phyloP scores from a whole-genome alignment of 805 yeast species.

The Tetrapisispora iriomotensis region DNA sequence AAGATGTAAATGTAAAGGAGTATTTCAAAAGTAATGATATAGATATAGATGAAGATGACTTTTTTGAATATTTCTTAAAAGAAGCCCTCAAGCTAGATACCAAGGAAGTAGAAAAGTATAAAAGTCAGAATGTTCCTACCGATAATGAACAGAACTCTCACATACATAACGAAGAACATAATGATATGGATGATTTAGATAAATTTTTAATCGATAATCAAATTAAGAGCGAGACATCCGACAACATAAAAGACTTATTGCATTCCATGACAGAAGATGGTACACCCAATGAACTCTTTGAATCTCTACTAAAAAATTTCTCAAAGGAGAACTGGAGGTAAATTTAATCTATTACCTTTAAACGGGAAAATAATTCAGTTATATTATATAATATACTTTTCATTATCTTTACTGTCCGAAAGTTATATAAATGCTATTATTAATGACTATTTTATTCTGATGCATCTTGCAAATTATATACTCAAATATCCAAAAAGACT shows the following conservation, averaged over 20 bases:
- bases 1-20: constrained; percentile 15
- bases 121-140: constrained; percentile 8
- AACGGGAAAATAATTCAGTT: neutral
- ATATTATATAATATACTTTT: neutral
- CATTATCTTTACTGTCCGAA: neutral
- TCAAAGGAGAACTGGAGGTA: neutral
- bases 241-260: constrained; percentile 8
- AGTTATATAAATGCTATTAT: no score
- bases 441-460: no score
- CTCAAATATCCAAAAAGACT: neutral
- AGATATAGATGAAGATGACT: constrained; percentile 57
- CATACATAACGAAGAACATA: constrained; percentile 3
- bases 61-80: constrained; percentile 51
- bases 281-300: constrained; percentile 9
- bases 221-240: neutral
- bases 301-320: constrained; percentile 4
- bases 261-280: constrained; percentile 8
- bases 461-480: no score
- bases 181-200: constrained; percentile 5
- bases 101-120: constrained; percentile 35
- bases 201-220: constrained; percentile 1
- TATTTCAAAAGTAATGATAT: constrained; percentile 29
- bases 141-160: constrained; percentile 2
- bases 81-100: constrained; percentile 43
- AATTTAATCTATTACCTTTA: neutral